Conservation (phyloP, 306 rosid genomes). For the Ochetophila trinervis region DNA sequence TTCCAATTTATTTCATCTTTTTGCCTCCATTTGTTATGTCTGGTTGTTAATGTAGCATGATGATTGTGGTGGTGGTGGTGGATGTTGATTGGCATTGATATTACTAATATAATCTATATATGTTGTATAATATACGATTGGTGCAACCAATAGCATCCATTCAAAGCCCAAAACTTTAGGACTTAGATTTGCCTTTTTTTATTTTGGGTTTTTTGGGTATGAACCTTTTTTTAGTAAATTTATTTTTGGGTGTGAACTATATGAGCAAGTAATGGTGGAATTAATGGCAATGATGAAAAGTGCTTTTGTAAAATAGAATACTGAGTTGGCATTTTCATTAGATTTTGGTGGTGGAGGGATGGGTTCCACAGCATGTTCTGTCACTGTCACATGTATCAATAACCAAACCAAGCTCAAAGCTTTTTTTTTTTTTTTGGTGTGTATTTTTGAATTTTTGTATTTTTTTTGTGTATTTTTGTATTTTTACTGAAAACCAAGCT, state of each 20-base stretch:
- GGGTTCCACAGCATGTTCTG: conserved; percentile 17
- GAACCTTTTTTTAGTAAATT: no score
- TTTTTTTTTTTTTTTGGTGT: no score
- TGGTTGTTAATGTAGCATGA: conserved; percentile 6
- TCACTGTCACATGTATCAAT: no score
- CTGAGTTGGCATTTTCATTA: conserved; percentile 32
- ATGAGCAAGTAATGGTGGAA: conserved; percentile 19
- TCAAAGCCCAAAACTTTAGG: conserved; percentile 6
- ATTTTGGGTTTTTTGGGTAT: no score
- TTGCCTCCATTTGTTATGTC: not conserved
- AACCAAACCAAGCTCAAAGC: no score
- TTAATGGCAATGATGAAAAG: conserved; percentile 29
- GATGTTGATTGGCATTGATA: not conserved
- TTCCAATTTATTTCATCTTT: not conserved
- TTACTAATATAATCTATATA: not conserved
- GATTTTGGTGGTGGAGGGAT: conserved; percentile 26
- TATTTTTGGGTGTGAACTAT: not conserved
- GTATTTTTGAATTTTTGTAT: no score
- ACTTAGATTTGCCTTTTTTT: conserved; percentile 2
- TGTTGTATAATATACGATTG: not conserved
- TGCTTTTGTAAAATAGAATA: conserved; percentile 10
- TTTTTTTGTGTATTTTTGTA: no score
- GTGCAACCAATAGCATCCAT: not conserved
- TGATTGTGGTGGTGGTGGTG: no score
- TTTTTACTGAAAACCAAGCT: not conserved